Percentiles rank a stretch among this genome's conserved stretches.
These are phyloP conservation scores for Kwoniella botswanensis DNA, from an alignment of 768 basidiomycete genomes.

Conservation along the genomic window DNA sequence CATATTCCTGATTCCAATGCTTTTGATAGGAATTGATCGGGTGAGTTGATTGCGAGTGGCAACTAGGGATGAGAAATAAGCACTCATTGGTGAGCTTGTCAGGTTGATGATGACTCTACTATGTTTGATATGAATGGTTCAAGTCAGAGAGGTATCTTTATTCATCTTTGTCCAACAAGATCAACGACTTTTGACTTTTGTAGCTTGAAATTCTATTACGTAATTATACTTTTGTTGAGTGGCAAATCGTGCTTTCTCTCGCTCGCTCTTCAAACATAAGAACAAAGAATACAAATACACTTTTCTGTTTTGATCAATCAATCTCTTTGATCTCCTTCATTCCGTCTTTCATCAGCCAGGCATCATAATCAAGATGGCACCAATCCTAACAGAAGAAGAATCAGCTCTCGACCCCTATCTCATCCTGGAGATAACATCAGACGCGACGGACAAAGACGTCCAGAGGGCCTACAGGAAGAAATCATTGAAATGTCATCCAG, in stretches of 20 bases:
- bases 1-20: neutral
- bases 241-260: constrained; percentile 7
- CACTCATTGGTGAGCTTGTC: neutral
- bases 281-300: neutral
- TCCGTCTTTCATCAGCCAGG: no score
- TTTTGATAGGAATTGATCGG: neutral
- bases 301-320: neutral
- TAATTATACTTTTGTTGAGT: no score
- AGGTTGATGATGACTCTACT: no score
- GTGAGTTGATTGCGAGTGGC: neutral
- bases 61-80: neutral
- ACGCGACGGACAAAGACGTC: constrained; percentile 52
- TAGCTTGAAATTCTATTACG: neutral
- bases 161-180: neutral
- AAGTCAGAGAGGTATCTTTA: no score
- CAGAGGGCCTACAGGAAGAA: constrained; percentile 45
- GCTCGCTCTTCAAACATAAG: neutral
- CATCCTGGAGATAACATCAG: constrained; percentile 34
- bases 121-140: no score
- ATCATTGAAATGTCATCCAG: constrained; percentile 56
- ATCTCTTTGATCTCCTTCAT: neutral
- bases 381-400: constrained; percentile 54
- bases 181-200: neutral
- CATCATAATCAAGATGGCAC: constrained; percentile 40
- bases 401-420: constrained; percentile 49